These are phyloP conservation scores for Macrolepiota fuliginosa DNA, from an alignment of 768 basidiomycete genomes.

Conservation along the genomic window DNA sequence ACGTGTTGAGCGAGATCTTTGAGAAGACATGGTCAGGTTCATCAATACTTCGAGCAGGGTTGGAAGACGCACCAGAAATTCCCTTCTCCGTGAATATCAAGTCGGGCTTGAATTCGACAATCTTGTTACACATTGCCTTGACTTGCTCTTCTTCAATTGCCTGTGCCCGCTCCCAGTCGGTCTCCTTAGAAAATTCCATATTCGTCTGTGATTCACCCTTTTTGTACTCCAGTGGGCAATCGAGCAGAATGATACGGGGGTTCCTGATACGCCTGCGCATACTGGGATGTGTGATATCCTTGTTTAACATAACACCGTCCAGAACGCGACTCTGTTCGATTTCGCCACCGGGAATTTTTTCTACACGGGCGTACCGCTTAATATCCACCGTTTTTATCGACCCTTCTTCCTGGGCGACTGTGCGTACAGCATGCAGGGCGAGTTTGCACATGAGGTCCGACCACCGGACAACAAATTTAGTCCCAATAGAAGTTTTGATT, in stretches of 20 bases:
- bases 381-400: conserved; percentile 89
- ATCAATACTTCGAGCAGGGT: background rate
- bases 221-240: conserved; percentile 98
- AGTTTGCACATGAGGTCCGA: conserved; percentile 96
- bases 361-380: conserved; percentile 96
- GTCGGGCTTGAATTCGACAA: conserved; percentile 94
- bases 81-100: conserved; percentile 97
- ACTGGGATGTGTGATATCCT: conserved; percentile 96
- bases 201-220: conserved; percentile 99
- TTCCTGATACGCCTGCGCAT: conserved; percentile 92
- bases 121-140: conserved; percentile 76
- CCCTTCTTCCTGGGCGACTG: conserved; percentile 71
- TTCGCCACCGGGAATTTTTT: conserved; percentile 97
- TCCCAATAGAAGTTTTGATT: conserved; percentile 98
- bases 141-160: conserved; percentile 98
- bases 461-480: conserved; percentile 97
- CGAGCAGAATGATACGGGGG: conserved; percentile 85
- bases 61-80: conserved; percentile 69
- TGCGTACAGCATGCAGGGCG: conserved; percentile 89
- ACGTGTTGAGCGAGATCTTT: conserved; percentile 92
- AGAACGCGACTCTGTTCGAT: conserved; percentile 91
- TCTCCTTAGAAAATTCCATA: conserved; percentile 94
- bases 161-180: conserved; percentile 89
- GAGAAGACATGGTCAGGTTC: background rate
- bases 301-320: conserved; percentile 94